Conservation (phyloP, 768 basidiomycete species). For the Trametopsis cervina region DNA sequence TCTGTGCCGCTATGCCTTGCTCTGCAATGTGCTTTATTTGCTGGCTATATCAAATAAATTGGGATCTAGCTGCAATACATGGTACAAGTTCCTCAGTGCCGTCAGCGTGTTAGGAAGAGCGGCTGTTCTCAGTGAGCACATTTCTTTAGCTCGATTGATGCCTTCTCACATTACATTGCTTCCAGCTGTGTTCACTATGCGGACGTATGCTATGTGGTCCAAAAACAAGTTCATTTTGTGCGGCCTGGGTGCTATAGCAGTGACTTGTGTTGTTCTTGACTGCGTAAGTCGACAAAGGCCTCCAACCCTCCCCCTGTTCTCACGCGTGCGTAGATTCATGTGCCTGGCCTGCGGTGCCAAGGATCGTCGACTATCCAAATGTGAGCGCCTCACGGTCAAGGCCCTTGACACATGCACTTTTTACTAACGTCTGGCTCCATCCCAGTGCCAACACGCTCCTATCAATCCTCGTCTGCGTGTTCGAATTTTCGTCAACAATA, state of each 20-base stretch:
- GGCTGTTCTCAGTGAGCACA: constrained; percentile 22
- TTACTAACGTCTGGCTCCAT: background rate
- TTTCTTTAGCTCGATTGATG: too few species aligned
- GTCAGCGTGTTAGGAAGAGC: constrained; percentile 26
- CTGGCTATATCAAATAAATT: constrained; percentile 17
- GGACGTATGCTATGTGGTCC: constrained; percentile 5
- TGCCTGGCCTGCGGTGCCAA: constrained; percentile 15
- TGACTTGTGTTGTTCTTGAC: constrained; percentile 19
- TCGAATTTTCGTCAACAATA: constrained; percentile 14
- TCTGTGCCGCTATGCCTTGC: constrained; percentile 28
- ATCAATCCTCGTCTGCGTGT: constrained; percentile 16
- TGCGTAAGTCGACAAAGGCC: constrained; percentile 18
- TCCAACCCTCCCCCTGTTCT: background rate
- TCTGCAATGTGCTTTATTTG: constrained; percentile 28
- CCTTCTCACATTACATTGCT: background rate
- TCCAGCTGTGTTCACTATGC: constrained; percentile 1
- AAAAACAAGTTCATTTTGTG: constrained; percentile 16
- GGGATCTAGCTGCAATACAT: constrained; percentile 20
- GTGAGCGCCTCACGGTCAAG: constrained; percentile 3
- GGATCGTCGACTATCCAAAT: constrained; percentile 14
- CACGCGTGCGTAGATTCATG: constrained; percentile 13
- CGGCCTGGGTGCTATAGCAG: constrained; percentile 12
- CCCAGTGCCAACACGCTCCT: constrained; percentile 15
- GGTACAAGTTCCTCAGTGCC: constrained; percentile 23
- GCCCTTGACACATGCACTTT: background rate